phyloP scores from a whole-genome alignment of 495 filamentous ascomycete genomes.

The Penicillium cosmopolitanum region DNA sequence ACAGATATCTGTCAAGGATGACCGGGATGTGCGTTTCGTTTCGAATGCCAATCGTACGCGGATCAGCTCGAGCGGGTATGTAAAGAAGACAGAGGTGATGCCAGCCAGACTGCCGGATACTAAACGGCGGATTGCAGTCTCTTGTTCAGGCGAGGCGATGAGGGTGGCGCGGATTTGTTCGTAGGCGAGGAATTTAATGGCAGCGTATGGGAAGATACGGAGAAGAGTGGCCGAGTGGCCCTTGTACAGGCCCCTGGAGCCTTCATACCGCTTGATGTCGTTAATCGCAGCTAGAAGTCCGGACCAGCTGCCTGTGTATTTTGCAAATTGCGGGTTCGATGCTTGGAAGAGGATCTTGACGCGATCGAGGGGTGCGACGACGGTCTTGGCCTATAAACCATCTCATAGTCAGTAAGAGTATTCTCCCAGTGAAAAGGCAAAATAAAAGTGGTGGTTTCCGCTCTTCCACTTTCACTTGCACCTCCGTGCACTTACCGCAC shows the following conservation, averaged over 20 bases:
- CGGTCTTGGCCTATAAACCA: constrained; percentile 79
- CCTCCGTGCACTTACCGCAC: constrained; percentile 63
- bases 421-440: not conserved
- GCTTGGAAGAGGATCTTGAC: constrained; percentile 99
- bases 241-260: constrained; percentile 76
- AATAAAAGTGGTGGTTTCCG: not conserved
- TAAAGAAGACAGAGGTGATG: constrained; percentile 88
- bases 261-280: constrained; percentile 79
- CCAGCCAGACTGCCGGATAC: constrained; percentile 81
- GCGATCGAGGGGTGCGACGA: constrained; percentile 93
- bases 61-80: constrained; percentile 91
- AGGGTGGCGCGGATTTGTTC: constrained; percentile 84
- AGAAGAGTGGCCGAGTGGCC: constrained; percentile 94
- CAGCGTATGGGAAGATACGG: constrained; percentile 95
- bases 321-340: constrained; percentile 88
- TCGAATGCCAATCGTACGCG: constrained; percentile 93
- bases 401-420: not conserved
- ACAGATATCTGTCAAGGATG: constrained; percentile 72
- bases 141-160: constrained; percentile 70
- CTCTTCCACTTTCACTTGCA: not conserved
- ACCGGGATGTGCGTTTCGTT: constrained; percentile 69
- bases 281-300: constrained; percentile 77
- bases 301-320: constrained; percentile 86
- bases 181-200: constrained; percentile 96
- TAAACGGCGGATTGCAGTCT: constrained; percentile 79